Evolutionary conservation across 495 filamentous ascomycete species (phyloP).

Genomic region (Podospora pseudoanserina): DNA sequence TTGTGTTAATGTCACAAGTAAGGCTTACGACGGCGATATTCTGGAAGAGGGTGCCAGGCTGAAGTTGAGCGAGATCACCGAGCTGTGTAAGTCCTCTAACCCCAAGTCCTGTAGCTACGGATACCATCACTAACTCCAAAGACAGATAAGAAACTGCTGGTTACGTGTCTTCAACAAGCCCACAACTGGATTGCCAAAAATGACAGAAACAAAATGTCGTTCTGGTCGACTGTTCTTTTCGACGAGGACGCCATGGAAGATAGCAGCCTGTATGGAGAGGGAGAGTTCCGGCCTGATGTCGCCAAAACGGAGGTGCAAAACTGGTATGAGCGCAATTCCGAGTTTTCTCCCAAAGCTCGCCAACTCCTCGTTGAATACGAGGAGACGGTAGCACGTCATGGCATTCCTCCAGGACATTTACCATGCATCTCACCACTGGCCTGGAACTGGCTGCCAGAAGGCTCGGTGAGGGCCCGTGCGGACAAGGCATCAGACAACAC

Average conservation of each 20-base stretch:
- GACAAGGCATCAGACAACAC: slow-evolving; percentile 32
- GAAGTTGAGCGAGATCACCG: slow-evolving; percentile 52
- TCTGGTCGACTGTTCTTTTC: slow-evolving; percentile 81
- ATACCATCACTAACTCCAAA: slow-evolving; percentile 18
- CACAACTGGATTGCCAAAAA: slow-evolving; percentile 92
- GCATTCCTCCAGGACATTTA: slow-evolving; percentile 35
- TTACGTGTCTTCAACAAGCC: slow-evolving; percentile 83
- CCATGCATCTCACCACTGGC: slow-evolving; percentile 35
- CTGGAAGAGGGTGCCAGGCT: slow-evolving; percentile 57
- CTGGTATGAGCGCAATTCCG: slow-evolving; percentile 53
- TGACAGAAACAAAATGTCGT: slow-evolving; percentile 82
- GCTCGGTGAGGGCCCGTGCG: slow-evolving; percentile 26
- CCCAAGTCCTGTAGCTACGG: neutral
- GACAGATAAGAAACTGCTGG: slow-evolving; percentile 79
- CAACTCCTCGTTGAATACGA: slow-evolving; percentile 40
- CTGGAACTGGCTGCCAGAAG: slow-evolving; percentile 43
- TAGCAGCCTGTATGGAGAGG: slow-evolving; percentile 38
- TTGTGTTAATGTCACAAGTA: slow-evolving; percentile 81
- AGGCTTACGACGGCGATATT: slow-evolving; percentile 84
- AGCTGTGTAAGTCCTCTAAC: slow-evolving; percentile 43
- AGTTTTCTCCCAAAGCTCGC: slow-evolving; percentile 42
- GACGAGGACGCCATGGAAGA: slow-evolving; percentile 55
- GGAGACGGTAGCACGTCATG: slow-evolving; percentile 24
- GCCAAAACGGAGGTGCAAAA: slow-evolving; percentile 43
- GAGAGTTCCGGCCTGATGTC: slow-evolving; percentile 41